Evolutionary conservation across 2,329 filamentous ascomycete genomes (phyloP), one percentile per base, ranked within the genome.

Genomic region (Xylaria hypoxylon): DNA sequence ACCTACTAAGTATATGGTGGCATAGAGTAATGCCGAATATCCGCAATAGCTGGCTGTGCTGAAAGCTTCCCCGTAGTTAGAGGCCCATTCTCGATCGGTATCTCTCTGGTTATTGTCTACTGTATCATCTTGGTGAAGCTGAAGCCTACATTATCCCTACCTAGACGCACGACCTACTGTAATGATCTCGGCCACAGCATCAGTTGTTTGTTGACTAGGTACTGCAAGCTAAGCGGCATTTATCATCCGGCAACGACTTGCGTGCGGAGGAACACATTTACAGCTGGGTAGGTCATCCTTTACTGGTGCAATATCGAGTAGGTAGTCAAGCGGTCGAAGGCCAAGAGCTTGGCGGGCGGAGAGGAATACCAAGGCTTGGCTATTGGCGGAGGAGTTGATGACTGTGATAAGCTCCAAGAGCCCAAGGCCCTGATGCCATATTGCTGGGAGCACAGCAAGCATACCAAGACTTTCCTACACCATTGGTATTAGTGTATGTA

Each of bases 281-380:
- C 42, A 55, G 52, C 24, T 24, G 52, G 22, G 35, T 42, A n/a
- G 28, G 22, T 55, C 24, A 31, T 44, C 26, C 24, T 31, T 22
- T 42, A 24, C 24, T 31, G 10, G n/a, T 35, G 22, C 22, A 52
- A 33, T 40, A 48, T 42, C 48, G 24, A 56, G 42, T 47, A 59
- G 48, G 42, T 47, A 59, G 48, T 57, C 61, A 38, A 60, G 53
- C 31, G 33, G 48, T 53, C 33, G 24, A 68, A 31, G 59, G 72
- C 74, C 73, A 75, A 75, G 73, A 56, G 71, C 74, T 76, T 76
- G 74, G 74, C 74, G 74, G 73, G 73, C 74, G 74, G 74, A 76
- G 73, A 74, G 73, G 73, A 73, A 76, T 69, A 73, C 72, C 71
- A 74, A 76, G 74, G 70, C 74, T 76, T 76, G 74, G 74, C 73